A percentile compares a stretch with the other conserved stretches of the same genome.
Evolutionary conservation across 495 filamentous ascomycete genomes (phyloP).

Genomic region (Aspergillus bridgeri): DNA sequence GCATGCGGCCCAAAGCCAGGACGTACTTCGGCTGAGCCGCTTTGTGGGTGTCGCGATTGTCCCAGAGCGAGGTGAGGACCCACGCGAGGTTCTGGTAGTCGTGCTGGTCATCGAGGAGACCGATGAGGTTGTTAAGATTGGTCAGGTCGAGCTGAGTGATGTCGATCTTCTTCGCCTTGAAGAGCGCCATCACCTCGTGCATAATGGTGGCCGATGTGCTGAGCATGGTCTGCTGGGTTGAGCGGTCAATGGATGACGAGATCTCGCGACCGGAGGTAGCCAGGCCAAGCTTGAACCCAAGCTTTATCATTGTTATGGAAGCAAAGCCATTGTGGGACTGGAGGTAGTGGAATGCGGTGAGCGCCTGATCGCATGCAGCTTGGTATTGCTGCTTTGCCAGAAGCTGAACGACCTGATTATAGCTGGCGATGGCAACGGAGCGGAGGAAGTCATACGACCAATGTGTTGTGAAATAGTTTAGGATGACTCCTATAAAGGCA

Average conservation of each 20-base stretch:
- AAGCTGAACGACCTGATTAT: slow-evolving; percentile 27
- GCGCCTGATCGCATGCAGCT: slow-evolving; percentile 27
- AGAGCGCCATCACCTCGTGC: slow-evolving; percentile 12
- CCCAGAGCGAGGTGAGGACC: slow-evolving; percentile 34
- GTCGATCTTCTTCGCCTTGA: slow-evolving; percentile 20
- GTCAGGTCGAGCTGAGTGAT: slow-evolving; percentile 26
- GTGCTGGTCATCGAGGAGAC: slow-evolving; percentile 33
- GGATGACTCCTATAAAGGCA: slow-evolving; percentile 27
- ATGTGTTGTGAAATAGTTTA: slow-evolving; percentile 32
- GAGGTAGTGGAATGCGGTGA: slow-evolving; percentile 26
- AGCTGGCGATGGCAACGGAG: slow-evolving; percentile 36
- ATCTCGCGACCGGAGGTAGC: slow-evolving; percentile 18
- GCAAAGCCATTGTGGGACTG: slow-evolving; percentile 15
- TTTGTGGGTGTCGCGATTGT: slow-evolving; percentile 27
- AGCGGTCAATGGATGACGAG: not conserved
- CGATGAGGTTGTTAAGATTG: slow-evolving; percentile 35
- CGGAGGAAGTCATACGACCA: slow-evolving; percentile 33
- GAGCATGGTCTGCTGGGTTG: slow-evolving; percentile 10
- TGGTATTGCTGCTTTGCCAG: slow-evolving; percentile 26
- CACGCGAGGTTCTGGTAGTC: slow-evolving; percentile 38
- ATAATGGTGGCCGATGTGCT: slow-evolving; percentile 15
- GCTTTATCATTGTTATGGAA: slow-evolving; percentile 11
- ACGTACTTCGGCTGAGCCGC: slow-evolving; percentile 23
- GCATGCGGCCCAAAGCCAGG: slow-evolving; percentile 35
- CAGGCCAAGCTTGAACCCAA: slow-evolving; percentile 21